Conservation (phyloP, 352 stramenopile genomes). For the Hyphochytrium catenoides region DNA sequence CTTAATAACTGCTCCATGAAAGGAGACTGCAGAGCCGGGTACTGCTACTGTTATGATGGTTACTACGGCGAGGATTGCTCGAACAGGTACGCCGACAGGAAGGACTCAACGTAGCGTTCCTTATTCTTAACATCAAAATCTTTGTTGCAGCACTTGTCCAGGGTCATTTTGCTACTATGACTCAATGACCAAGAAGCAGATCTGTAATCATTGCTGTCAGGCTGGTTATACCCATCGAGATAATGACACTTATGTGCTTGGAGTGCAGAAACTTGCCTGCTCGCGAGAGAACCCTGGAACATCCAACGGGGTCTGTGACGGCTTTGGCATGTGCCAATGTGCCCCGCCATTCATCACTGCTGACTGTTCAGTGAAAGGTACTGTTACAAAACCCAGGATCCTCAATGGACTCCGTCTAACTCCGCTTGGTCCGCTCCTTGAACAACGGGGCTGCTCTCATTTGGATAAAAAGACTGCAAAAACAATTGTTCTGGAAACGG, state of each 20-base stretch:
- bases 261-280: constrained; percentile 71
- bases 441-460: no score
- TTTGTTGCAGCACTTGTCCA: constrained; percentile 31
- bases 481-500: constrained; percentile 72
- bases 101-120: no score
- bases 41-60: constrained; percentile 74
- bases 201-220: constrained; percentile 82
- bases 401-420: no score
- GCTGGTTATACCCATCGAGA: constrained; percentile 20
- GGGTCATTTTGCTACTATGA: constrained; percentile 80
- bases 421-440: no score
- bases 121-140: neutral
- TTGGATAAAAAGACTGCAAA: constrained; percentile 74
- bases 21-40: constrained; percentile 68
- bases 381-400: no score
- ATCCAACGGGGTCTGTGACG: constrained; percentile 82
- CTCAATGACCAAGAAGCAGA: constrained; percentile 39
- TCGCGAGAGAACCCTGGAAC: constrained; percentile 47
- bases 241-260: constrained; percentile 65
- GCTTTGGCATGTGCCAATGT: constrained; percentile 85
- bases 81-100: constrained; percentile 64
- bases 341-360: constrained; percentile 71
- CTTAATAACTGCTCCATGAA: constrained; percentile 76
- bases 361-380: no score
- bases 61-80: constrained; percentile 90